Evolutionary conservation across 306 rosid genomes (phyloP).

Genomic region (Ceratonia siliqua): DNA sequence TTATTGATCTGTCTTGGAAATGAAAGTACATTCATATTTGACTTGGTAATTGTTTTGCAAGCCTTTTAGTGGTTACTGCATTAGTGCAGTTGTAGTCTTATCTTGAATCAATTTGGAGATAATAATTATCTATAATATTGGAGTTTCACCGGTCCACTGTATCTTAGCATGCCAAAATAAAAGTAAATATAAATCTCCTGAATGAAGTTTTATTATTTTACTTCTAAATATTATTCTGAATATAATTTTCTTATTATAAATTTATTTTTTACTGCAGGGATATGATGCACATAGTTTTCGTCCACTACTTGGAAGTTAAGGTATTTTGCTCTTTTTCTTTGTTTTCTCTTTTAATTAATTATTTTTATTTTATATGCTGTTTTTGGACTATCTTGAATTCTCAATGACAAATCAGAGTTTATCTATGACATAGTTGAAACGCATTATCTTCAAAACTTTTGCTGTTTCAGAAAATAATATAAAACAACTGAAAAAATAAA

Average conservation of each 20-base stretch:
- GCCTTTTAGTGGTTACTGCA: conserved; percentile 1
- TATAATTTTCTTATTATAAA: conserved; percentile 27
- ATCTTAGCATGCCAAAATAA: neutral
- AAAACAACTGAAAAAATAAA: neutral
- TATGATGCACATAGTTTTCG: conserved; percentile 90
- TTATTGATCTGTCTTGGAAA: conserved; percentile 20
- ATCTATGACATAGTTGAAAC: conserved; percentile 22
- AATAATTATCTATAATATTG: conserved; percentile 1
- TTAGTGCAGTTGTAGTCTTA: conserved; percentile 26
- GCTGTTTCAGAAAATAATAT: conserved; percentile 2
- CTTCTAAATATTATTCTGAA: conserved; percentile 13
- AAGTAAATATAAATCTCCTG: neutral
- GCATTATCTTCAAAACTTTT: neutral
- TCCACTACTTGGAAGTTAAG: conserved; percentile 95
- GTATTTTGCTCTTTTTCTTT: conserved; percentile 42
- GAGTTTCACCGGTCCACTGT: neutral
- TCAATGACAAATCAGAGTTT: neutral
- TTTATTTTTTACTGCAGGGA: conserved; percentile 69
- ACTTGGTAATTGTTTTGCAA: neutral
- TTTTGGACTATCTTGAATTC: conserved; percentile 11
- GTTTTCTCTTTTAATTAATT: neutral
- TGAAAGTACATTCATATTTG: conserved; percentile 29
- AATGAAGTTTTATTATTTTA: neutral
- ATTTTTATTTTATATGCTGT: conserved; percentile 4
- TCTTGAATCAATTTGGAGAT: conserved; percentile 4